phyloP scores from a whole-genome alignment of 2,329 filamentous ascomycete genomes.

The Alternaria hordeiaustralica region DNA sequence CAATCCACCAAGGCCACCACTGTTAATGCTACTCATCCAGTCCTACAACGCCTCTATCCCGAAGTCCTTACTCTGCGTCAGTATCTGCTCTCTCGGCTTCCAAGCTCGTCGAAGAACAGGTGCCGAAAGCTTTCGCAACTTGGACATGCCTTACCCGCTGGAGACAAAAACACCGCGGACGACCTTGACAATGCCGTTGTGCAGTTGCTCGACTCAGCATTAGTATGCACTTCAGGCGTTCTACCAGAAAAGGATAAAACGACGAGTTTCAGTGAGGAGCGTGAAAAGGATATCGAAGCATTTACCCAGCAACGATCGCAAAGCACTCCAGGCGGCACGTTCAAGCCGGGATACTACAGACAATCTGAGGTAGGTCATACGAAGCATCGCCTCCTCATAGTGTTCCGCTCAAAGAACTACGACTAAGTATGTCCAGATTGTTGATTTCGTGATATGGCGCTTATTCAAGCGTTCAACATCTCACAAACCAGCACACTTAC shows the following conservation, averaged over 20 bases:
- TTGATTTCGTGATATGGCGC: conserved; percentile 68
- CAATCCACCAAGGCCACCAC: conserved; percentile 44
- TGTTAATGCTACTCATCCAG: conserved; percentile 60
- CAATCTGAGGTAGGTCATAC: conserved; percentile 53
- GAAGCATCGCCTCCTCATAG: not conserved
- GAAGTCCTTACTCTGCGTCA: conserved; percentile 71
- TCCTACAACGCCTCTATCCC: conserved; percentile 73
- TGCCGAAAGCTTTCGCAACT: conserved; percentile 54
- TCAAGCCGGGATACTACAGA: conserved; percentile 42
- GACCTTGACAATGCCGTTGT: conserved; percentile 52
- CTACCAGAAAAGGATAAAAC: conserved; percentile 51
- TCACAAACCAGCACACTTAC: conserved; percentile 71
- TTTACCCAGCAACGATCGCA: conserved; percentile 55
- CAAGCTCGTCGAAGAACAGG: conserved; percentile 66
- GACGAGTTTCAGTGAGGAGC: conserved; percentile 54
- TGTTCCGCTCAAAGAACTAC: not conserved
- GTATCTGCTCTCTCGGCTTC: conserved; percentile 71
- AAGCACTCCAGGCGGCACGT: conserved; percentile 35
- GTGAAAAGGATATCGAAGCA: conserved; percentile 49
- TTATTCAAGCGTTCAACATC: conserved; percentile 69
- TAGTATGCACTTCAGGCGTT: conserved; percentile 61
- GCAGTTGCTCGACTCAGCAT: conserved; percentile 69
- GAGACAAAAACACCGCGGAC: conserved; percentile 48
- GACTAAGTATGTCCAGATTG: conserved; percentile 48
- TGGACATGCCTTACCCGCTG: conserved; percentile 21